phyloP scores from a whole-genome alignment of 345 rosid species.

The Salix dunnii region DNA sequence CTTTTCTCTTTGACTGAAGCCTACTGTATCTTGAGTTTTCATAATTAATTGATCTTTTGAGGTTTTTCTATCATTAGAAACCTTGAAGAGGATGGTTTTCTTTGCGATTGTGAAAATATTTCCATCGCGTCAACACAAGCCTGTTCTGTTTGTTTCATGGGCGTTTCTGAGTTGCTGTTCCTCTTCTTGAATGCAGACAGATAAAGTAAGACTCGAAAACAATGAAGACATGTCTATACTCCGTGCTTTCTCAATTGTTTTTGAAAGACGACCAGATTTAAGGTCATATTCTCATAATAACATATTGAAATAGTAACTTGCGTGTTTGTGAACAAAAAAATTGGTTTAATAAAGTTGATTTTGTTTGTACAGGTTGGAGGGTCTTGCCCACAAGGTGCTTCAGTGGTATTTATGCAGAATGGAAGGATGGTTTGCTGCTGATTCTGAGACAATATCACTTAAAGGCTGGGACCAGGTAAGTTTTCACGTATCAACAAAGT shows the following conservation, averaged over 20 bases:
- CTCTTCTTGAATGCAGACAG: conserved; percentile 50
- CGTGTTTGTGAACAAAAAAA: neutral
- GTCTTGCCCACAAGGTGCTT: conserved; percentile 71
- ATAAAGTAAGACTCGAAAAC: conserved; percentile 61
- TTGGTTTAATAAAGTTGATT: conserved; percentile 13
- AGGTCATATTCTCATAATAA: conserved; percentile 41
- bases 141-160: conserved; percentile 3
- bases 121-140: neutral
- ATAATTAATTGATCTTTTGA: neutral
- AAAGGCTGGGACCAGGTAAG: conserved; percentile 86
- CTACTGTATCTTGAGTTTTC: neutral
- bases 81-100: neutral
- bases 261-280: conserved; percentile 71
- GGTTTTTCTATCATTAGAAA: neutral
- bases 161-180: conserved; percentile 13
- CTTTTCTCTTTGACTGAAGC: neutral
- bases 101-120: neutral
- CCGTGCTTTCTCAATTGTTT: conserved; percentile 63
- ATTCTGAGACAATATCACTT: conserved; percentile 87
- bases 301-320: neutral
- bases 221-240: conserved; percentile 71
- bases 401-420: conserved; percentile 98
- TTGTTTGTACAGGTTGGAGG: conserved; percentile 56
- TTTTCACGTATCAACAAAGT: neutral
- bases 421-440: conserved; percentile 99